A percentile compares a stretch with the other conserved stretches of the same genome.
These are phyloP conservation scores for Acanthamoeba royreba DNA, from an alignment of 208 protist species.

Conservation along the genomic window DNA sequence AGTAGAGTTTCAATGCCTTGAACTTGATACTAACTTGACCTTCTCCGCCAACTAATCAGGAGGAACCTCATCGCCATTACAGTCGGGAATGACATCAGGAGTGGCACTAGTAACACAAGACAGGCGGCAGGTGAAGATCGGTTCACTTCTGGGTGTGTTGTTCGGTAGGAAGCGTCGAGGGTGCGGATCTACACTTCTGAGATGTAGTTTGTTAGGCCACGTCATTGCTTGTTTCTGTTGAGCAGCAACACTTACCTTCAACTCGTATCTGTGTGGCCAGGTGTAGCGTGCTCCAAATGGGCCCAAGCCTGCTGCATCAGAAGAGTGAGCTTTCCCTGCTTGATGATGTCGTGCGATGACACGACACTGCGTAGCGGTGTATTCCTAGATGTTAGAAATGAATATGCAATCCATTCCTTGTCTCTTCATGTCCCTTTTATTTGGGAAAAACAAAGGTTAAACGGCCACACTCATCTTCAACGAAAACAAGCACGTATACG, in stretches of 20 bases:
- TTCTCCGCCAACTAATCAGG: too few relatives aligned
- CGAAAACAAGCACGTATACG: background rate
- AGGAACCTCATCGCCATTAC: too few relatives aligned
- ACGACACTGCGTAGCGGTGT: background rate
- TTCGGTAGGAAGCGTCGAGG: background rate
- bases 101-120: background rate
- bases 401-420: too few relatives aligned
- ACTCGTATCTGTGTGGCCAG: background rate
- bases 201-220: background rate
- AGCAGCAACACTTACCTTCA: too few relatives aligned
- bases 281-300: conserved; percentile 7
- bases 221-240: too few relatives aligned
- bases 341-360: background rate
- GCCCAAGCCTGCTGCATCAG: background rate
- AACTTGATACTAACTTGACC: too few relatives aligned
- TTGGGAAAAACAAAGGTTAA: too few relatives aligned
- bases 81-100: background rate
- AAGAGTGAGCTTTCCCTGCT: background rate
- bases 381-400: background rate
- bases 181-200: background rate
- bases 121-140: background rate
- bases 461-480: background rate
- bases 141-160: background rate
- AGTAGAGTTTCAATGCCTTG: too few relatives aligned
- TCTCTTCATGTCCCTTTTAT: too few relatives aligned